These are phyloP conservation scores for barley (Hordeum vulgare) DNA, from an alignment of 176 grass and related monocot genomes.

Conservation along the genomic window DNA sequence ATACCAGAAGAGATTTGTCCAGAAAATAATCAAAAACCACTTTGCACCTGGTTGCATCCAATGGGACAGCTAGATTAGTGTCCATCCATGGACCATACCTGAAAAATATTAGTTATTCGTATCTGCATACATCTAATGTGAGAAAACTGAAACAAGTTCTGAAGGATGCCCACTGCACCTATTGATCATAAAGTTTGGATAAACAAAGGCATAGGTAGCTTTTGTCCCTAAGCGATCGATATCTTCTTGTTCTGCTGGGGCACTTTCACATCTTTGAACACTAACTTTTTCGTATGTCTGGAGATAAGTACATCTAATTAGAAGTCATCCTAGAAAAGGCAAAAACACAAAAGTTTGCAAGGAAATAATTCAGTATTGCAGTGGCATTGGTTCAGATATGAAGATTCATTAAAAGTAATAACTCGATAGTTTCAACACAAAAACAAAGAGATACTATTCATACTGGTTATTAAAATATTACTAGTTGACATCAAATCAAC, in stretches of 20 bases:
- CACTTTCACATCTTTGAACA: constrained; percentile 81
- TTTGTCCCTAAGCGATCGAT: constrained; percentile 67
- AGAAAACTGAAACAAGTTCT: background rate
- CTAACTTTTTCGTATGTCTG: constrained; percentile 90
- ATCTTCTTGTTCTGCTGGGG: constrained; percentile 24
- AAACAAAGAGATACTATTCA: background rate
- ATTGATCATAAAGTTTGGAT: constrained; percentile 98
- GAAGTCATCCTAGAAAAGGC: constrained; percentile 5
- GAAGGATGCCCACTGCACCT: constrained; percentile 35
- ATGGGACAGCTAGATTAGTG: constrained; percentile 81
- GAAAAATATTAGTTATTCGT: constrained; percentile 17
- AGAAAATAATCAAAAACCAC: constrained; percentile 98
- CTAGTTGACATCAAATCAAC: background rate
- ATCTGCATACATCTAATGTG: background rate
- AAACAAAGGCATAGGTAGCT: constrained; percentile 90
- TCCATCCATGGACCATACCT: constrained; percentile 99
- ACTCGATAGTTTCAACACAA: background rate
- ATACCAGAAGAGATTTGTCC: constrained; percentile 55
- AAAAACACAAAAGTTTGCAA: background rate
- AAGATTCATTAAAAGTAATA: background rate
- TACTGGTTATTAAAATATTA: background rate
- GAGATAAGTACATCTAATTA: constrained; percentile 6
- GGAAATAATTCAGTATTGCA: background rate
- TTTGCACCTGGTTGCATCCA: constrained; percentile 68
- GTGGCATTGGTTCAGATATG: background rate